Evolutionary conservation across 1,284 basidiomycete species (phyloP).

Genomic region (Afroboletus lepidellus): DNA sequence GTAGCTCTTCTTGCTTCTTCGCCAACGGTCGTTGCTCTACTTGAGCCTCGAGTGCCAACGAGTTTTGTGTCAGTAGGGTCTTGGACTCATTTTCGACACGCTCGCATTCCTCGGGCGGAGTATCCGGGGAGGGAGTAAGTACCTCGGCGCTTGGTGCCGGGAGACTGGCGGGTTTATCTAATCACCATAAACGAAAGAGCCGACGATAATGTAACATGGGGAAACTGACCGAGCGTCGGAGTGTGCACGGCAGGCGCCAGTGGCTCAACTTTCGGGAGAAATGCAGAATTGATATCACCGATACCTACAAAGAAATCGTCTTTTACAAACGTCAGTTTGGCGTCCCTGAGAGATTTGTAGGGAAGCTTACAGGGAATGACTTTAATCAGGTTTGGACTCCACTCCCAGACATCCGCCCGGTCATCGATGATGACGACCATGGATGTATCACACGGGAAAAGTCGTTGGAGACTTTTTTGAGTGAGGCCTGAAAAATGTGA

Average conservation of each 20-base stretch:
- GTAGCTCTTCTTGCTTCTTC: conserved; percentile 81
- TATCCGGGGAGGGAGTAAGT: conserved; percentile 22
- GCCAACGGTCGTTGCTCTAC: conserved; percentile 85
- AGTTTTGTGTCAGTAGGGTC: conserved; percentile 60
- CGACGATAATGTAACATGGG: neutral
- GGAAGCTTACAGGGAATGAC: conserved; percentile 85
- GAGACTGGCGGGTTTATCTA: conserved; percentile 21
- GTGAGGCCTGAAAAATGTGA: conserved; percentile 60
- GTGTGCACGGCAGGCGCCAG: conserved; percentile 38
- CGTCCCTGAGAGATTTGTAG: neutral
- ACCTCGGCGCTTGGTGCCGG: conserved; percentile 11
- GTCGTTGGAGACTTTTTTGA: conserved; percentile 85
- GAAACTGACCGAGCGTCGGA: conserved; percentile 29
- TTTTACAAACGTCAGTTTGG: conserved; percentile 34
- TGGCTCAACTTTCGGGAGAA: conserved; percentile 76
- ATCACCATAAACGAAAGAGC: conserved; percentile 2
- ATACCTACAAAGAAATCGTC: conserved; percentile 99
- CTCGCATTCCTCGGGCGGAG: conserved; percentile 40
- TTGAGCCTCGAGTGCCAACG: conserved; percentile 77
- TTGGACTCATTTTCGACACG: conserved; percentile 48
- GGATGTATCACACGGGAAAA: conserved; percentile 95
- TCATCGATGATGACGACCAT: conserved; percentile 99
- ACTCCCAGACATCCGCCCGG: conserved; percentile 96
- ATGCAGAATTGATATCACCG: conserved; percentile 95
- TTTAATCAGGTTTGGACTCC: conserved; percentile 93